phyloP scores from a whole-genome alignment of 176 grass and related monocot genomes.

The Cenchrus purpureus region DNA sequence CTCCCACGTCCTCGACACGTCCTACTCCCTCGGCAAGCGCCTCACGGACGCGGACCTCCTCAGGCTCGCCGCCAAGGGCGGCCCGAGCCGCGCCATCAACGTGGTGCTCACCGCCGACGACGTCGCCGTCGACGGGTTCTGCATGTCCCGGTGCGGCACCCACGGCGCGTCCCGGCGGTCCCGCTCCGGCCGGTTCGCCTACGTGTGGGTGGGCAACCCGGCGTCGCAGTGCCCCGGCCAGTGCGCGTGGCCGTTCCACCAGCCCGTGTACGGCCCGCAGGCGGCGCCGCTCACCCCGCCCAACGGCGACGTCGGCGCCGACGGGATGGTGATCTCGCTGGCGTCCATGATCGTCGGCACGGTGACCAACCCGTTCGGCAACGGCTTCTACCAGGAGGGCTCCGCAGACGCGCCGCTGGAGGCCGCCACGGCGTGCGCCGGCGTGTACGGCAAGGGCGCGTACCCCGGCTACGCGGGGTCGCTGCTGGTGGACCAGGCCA shows the following conservation, averaged over 20 bases:
- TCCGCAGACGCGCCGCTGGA: constrained; percentile 76
- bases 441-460: constrained; percentile 83
- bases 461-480: constrained; percentile 81
- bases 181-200: constrained; percentile 66
- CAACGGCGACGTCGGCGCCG: constrained; percentile 87
- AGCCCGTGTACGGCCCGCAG: constrained; percentile 88
- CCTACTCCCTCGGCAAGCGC: constrained; percentile 58
- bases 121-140: constrained; percentile 87
- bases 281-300: constrained; percentile 71
- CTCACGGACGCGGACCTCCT: constrained; percentile 58
- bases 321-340: constrained; percentile 90
- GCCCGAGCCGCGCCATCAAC: constrained; percentile 57
- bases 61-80: constrained; percentile 48
- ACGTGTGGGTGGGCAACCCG: constrained; percentile 92
- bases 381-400: constrained; percentile 88
- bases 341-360: constrained; percentile 85
- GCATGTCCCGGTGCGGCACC: constrained; percentile 82
- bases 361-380: constrained; percentile 81
- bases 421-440: constrained; percentile 90
- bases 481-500: constrained; percentile 63
- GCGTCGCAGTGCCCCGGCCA: constrained; percentile 79
- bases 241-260: constrained; percentile 98
- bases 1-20: constrained; percentile 52
- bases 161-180: constrained; percentile 69
- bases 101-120: constrained; percentile 84